phyloP scores from a whole-genome alignment of 495 filamentous ascomycete genomes.

The Podospora australis region DNA sequence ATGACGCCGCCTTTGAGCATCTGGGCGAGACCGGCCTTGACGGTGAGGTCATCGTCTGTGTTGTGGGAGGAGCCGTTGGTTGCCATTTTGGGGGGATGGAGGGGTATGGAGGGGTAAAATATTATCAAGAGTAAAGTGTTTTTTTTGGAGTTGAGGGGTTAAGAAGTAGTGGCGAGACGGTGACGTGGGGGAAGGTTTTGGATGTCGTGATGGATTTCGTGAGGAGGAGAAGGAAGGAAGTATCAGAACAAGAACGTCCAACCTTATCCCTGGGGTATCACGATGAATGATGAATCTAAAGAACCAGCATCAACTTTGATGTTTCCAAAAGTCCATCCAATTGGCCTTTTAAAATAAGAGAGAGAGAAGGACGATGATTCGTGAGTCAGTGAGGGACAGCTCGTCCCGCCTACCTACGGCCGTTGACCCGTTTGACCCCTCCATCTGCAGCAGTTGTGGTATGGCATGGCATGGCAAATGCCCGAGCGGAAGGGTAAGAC shows the following conservation, averaged over 20 bases:
- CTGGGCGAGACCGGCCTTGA: slow-evolving; percentile 91
- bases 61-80: slow-evolving; percentile 14
- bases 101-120: too few species aligned
- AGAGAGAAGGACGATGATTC: slow-evolving; percentile 1
- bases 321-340: not conserved
- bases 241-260: not conserved
- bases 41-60: slow-evolving; percentile 54
- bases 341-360: not conserved
- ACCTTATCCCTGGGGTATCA: not conserved
- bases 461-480: not conserved
- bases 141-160: not conserved
- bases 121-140: too few species aligned
- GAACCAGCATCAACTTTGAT: not conserved
- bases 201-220: not conserved
- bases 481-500: too few species aligned
- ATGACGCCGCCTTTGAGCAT: slow-evolving; percentile 99
- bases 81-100: slow-evolving; percentile 17
- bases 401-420: too few species aligned
- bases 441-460: slow-evolving; percentile 1
- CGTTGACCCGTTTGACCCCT: slow-evolving; percentile 3
- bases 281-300: too few species aligned
- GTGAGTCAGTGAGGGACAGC: slow-evolving; percentile 11
- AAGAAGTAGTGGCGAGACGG: not conserved
- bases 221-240: not conserved
- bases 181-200: not conserved